Evolutionary conservation across 2,329 filamentous ascomycete genomes (phyloP), one percentile per base, ranked within the genome.

Genomic region (Raffaelea arxii): DNA sequence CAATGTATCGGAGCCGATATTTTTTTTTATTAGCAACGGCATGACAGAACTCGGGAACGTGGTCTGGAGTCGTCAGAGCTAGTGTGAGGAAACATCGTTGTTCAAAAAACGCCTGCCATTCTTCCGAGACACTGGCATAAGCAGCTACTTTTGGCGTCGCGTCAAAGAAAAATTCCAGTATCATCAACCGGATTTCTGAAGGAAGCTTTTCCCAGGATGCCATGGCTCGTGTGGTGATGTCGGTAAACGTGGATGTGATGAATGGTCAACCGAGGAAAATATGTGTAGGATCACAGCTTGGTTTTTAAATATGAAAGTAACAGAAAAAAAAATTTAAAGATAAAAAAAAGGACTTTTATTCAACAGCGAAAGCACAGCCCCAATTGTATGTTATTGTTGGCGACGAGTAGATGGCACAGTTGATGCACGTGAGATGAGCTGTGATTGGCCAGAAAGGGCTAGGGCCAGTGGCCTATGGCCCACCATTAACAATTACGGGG

Each of bases 31-130:
- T 14, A n/a, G 12, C 3, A 11, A 40, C 38, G 18, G 25, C 19
- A n/a, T 11, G 22, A 23, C 38, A 40, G 38, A 40, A 40, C 6
- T 24, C 4, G 4, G 19, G 11, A 40, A 40, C 22, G 38, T 40
- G 21, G 12, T 24, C 9, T n/a, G 9, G 19, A n/a, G n/a, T n/a
- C 38, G 14, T 9, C 38, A 40, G 18, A 24, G 11, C 12, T 11
- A 40, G 10, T 9, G 12, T 24, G 38, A 21, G 10, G 38, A 40
- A 40, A 23, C 21, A 14, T 21, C 18, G 18, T n/a, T 24, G 4
- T 23, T 40, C 38, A 25, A 40, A 40, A 14, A 40, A 40, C 12
- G 38, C 38, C 38, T 40, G 38, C 38, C 38, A 40, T 40, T 23
- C 6, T 40, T 40, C 25, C 21, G 38, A 40, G 21, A 40, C 38